Base-by-base conservation (phyloP, 2,329 filamentous ascomycete genomes). In the Davidsoniella virescens region DNA sequence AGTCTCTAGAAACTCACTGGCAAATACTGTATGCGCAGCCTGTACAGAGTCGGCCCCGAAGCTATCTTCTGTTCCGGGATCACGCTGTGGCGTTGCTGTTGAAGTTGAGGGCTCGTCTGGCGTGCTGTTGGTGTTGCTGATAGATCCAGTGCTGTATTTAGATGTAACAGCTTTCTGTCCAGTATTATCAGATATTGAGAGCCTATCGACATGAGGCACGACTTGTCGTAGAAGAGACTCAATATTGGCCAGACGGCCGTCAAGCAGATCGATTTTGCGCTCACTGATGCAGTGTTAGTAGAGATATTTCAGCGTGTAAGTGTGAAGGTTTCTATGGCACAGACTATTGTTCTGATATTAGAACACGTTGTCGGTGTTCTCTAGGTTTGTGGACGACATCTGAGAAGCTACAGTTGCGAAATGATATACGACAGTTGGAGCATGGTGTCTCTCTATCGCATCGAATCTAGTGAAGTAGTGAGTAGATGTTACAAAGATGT, bases 281-380 rank as follows among this genome's bases (percentile, higher is more conserved):
- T 76, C 72, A 59, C 72, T 75, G 39, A 16, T 5, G 23, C n/a
- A 20, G 20, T 10, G 39, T 49, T n/a, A 45, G 23, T 16, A 18
- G 14, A 18, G 14, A n/a, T 41, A 26, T 16, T 18, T 9, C 23
- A 41, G n/a, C 12, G 17, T 12, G 16, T 47, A 38, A 47, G 25
- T 49, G 42, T 25, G 25, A 8, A 10, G 2, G 36, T 20, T 6
- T 23, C 14, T n/a, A 12, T 7, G 45, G 16, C 36, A 65, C 71
- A 56, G 62, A 77, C 73, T 78, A 78, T 67, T 77, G 73, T 41
- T 72, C 73, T 2, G 74, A 76, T 52, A 78, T 77, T 54, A 78
- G 64, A 38, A 78, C 73, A 48, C 74, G 65, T 57, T 76, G 73
- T 39, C 73, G 66, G 42, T 66, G 63, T 57, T 76, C 73, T 58